These are phyloP conservation scores for Scheffersomyces parashehatae DNA, from an alignment of 1,139 yeast species.

Conservation along the genomic window DNA sequence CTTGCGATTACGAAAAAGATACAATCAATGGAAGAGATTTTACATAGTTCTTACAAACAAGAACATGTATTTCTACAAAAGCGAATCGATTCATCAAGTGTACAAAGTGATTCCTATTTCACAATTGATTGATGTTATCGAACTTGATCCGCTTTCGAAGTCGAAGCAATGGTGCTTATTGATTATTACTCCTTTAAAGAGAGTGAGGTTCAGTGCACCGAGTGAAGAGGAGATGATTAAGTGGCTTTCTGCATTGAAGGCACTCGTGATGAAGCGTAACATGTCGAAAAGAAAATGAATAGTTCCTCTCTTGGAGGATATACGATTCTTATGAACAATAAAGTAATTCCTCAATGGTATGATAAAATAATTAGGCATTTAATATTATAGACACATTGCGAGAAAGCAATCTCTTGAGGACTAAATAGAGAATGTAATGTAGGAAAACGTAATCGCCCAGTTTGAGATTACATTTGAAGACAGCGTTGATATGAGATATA, in stretches of 20 bases:
- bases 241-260: slow-evolving; percentile 52
- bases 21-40: slow-evolving; percentile 50
- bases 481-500: no score
- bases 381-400: no score
- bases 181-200: slow-evolving; percentile 48
- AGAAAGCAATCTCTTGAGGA: no score
- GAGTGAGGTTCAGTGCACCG: slow-evolving; percentile 45
- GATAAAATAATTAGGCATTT: no score
- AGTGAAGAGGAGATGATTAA: slow-evolving; percentile 49
- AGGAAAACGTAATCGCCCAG: no score
- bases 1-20: slow-evolving; percentile 38
- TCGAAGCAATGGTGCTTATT: slow-evolving; percentile 48
- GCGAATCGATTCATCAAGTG: slow-evolving; percentile 6
- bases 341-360: no score
- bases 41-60: slow-evolving; percentile 46
- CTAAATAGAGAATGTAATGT: no score
- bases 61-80: slow-evolving; percentile 43
- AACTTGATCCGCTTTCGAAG: slow-evolving; percentile 48
- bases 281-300: no score
- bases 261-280: slow-evolving; percentile 9
- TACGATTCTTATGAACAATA: no score
- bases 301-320: no score
- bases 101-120: slow-evolving; percentile 32
- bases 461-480: no score
- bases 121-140: slow-evolving; percentile 54